Conservation (phyloP, 495 filamentous ascomycete genomes). For the Diplogelasinospora grovesii region DNA sequence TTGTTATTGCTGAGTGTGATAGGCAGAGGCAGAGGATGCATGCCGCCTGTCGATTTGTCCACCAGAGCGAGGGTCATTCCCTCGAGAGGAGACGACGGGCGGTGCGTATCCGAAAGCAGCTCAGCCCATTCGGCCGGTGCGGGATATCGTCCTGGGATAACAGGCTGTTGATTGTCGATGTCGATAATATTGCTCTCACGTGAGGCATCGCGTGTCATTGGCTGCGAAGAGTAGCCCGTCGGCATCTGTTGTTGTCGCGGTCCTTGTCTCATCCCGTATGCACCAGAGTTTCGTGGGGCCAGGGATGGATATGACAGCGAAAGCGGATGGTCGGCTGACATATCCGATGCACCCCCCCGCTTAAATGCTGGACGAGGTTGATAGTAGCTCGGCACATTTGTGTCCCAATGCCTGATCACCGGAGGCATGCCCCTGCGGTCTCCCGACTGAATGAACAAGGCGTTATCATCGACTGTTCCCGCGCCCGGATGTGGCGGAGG, state of each 20-base stretch:
- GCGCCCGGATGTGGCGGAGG: constrained; percentile 14
- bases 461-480: constrained; percentile 15
- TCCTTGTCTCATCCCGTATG: neutral
- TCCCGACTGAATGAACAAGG: constrained; percentile 12
- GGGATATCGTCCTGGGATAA: too few relatives aligned
- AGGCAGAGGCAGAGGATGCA: constrained; percentile 20
- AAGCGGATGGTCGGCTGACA: constrained; percentile 9
- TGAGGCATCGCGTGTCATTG: constrained; percentile 44
- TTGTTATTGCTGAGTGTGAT: constrained; percentile 4
- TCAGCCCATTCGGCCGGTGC: too few relatives aligned
- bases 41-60: too few relatives aligned
- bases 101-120: constrained; percentile 10
- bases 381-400: too few relatives aligned
- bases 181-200: too few relatives aligned
- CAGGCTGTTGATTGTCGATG: too few relatives aligned
- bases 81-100: constrained; percentile 13
- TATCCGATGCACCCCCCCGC: too few relatives aligned
- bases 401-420: constrained; percentile 20
- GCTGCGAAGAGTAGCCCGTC: constrained; percentile 49
- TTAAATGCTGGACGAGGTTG: too few relatives aligned
- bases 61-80: too few relatives aligned
- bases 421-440: constrained; percentile 14
- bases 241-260: constrained; percentile 4
- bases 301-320: constrained; percentile 22
- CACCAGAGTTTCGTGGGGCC: constrained; percentile 14